Evolutionary conservation across 116 monocot species (phyloP), one percentile per base, ranked within the genome.

Genomic region (Trichopus zeylanicus): DNA sequence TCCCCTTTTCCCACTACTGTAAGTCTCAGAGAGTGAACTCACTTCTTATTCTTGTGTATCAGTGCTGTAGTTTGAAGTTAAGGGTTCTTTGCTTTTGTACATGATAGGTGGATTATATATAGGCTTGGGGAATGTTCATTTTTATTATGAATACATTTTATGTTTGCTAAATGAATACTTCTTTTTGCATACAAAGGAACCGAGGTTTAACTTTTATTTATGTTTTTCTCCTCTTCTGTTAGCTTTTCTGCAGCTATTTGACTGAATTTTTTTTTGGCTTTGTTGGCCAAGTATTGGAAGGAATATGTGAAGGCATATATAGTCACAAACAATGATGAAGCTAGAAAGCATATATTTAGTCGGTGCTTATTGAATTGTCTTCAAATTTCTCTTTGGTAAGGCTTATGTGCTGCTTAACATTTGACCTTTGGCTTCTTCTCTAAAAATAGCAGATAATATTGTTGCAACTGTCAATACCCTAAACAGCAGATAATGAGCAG

Each of bases 301-400:
- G 87, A 87, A 53, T 97, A 97, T 78, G 85, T 90, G 62, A 91
- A 97, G 68, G 91, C 91, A 21, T 74, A 91, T 31, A 97, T 97
- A 79, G 70, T 59, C 67, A 60, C 67, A 59, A 91, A 82, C 56
- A 91, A 97, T 67, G 80, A 97, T 42, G 97, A 87, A 48, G 77
- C 87, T 16, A 75, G 79, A 16, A 97, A 91, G 55, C 97, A 97
- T 26, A 87, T 97, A 66, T 97, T 97, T 46, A 82, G 87, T 70
- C 75, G 97, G 21, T 97, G 97, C 60, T 71, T 97, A 64, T 71
- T 91, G 59, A 97, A 75, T 62, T 97, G 97, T 58, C 91, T 91
- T 72, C 84, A 97, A 7, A 73, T 97, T 47, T 61, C 83, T 62
- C 91, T 97, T 13, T 97, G 97, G 97, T 97, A 65, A 66, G 63